phyloP scores from a whole-genome alignment of 2,329 filamentous ascomycete species.

The Fusarium succisae region DNA sequence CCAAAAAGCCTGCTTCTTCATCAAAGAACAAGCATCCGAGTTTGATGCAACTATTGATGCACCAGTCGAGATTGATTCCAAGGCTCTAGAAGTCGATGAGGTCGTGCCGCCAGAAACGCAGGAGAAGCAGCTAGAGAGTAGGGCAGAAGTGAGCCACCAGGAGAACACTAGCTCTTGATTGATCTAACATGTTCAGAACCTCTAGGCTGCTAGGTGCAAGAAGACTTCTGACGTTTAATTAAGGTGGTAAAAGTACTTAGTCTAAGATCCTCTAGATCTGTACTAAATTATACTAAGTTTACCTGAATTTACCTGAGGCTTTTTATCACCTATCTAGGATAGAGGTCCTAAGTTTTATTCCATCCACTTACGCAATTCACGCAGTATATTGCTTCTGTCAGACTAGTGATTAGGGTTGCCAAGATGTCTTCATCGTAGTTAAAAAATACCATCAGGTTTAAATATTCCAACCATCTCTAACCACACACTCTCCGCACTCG shows the following conservation, averaged over 20 bases:
- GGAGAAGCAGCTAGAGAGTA: neutral
- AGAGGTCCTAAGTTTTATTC: no score
- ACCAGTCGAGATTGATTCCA: neutral
- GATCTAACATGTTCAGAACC: neutral
- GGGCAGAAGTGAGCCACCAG: neutral
- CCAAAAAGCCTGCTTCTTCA: neutral
- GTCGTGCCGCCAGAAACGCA: no score
- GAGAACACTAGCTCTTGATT: neutral
- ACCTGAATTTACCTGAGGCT: no score
- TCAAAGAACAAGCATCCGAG: neutral
- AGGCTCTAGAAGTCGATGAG: neutral
- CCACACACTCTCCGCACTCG: accelerated
- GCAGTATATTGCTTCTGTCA: neutral
- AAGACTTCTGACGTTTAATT: no score
- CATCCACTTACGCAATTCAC: no score
- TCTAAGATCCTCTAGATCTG: no score
- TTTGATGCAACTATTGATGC: neutral
- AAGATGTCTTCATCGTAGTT: no score
- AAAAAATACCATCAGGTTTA: accelerated
- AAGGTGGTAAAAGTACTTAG: no score
- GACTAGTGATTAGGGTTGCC: neutral
- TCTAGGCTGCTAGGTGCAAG: neutral
- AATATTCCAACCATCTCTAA: neutral
- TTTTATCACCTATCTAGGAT: no score
- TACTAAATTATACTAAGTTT: no score